These are phyloP conservation scores for Glomus cerebriforme DNA, from an alignment of 192 early-diverging fungal species.

Conservation along the genomic window DNA sequence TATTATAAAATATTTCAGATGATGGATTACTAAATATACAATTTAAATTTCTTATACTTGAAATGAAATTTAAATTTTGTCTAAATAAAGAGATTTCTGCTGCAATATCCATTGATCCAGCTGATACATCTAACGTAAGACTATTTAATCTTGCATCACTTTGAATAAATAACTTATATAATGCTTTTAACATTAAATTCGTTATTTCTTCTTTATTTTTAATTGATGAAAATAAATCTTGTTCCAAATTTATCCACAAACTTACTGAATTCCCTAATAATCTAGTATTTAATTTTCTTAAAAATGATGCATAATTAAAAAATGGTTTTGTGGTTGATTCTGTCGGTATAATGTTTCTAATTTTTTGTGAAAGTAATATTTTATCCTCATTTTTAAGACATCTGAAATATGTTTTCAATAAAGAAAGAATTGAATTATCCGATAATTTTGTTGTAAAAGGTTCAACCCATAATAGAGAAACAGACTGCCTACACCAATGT, in stretches of 20 bases:
- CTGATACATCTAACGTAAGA: not conserved
- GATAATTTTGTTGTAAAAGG: not conserved
- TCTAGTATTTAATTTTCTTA: not conserved
- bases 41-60: not conserved
- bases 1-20: not conserved
- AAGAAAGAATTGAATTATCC: not conserved
- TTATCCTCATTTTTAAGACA: not conserved
- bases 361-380: not conserved
- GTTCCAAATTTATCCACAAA: not conserved
- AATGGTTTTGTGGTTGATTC: not conserved
- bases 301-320: not conserved
- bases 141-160: not conserved
- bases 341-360: not conserved
- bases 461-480: not conserved
- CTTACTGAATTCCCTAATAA: not conserved
- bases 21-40: not conserved
- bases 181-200: not conserved
- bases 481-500: not conserved
- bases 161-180: not conserved
- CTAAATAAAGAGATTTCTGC: not conserved
- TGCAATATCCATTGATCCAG: not conserved
- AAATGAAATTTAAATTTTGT: not conserved
- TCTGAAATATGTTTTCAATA: not conserved
- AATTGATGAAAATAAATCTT: not conserved
- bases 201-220: not conserved